A percentile compares a stretch with the other conserved stretches of the same genome.
phyloP scores from a whole-genome alignment of 2,329 filamentous ascomycete genomes.

The Aspergillus aculeatus region DNA sequence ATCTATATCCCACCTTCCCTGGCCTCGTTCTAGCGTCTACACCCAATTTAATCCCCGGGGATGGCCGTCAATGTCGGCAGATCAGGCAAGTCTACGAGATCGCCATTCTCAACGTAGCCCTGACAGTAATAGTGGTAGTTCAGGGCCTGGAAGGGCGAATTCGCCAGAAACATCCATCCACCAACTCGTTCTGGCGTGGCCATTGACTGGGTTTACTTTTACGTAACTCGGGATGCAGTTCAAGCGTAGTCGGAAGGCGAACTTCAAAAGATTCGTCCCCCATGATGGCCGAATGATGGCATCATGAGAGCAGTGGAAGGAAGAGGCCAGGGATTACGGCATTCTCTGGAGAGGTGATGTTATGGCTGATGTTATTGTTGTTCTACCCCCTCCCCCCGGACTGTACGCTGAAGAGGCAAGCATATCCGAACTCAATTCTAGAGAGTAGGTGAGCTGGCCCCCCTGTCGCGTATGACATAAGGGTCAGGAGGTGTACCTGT shows the following conservation, averaged over 20 bases:
- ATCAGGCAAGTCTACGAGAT: conserved; percentile 2
- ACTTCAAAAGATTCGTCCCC: neutral
- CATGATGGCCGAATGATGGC: conserved; percentile 3
- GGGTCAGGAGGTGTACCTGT: neutral
- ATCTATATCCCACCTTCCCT: neutral
- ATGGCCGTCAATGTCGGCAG: conserved; percentile 3
- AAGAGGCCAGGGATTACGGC: neutral
- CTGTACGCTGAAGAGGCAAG: neutral
- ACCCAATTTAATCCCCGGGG: neutral
- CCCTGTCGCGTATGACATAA: neutral
- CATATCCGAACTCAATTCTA: neutral
- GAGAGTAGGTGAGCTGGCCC: neutral
- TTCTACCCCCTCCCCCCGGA: neutral
- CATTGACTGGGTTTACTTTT: conserved; percentile 33
- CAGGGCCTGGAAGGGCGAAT: neutral
- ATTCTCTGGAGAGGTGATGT: neutral
- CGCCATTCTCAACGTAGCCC: neutral
- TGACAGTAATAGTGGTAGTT: neutral
- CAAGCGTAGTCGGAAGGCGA: neutral
- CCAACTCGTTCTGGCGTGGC: conserved; percentile 3
- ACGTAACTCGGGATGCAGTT: conserved; percentile 40
- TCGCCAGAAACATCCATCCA: conserved; percentile 17
- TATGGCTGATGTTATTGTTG: neutral
- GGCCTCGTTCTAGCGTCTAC: neutral
- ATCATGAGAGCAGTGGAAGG: neutral